Percentiles rank a stretch among this genome's conserved stretches.
Conservation (phyloP, 306 rosid genomes). For the Cajanus cajan region DNA sequence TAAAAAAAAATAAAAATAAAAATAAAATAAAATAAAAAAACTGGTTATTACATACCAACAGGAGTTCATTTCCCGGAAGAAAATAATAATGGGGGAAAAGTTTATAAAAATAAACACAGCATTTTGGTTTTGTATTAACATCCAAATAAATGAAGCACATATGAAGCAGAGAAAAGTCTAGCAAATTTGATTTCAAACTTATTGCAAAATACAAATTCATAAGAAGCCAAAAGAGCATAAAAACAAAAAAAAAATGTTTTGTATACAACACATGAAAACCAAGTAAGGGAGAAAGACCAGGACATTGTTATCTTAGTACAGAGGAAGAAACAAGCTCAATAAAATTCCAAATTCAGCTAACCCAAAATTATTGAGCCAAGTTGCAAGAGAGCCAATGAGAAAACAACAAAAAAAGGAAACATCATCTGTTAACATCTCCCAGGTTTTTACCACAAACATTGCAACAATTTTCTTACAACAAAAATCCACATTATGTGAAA, state of each 20-base stretch:
- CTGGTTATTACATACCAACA: neutral
- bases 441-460: constrained; percentile 11
- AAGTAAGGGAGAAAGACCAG: neutral
- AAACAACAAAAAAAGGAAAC: constrained; percentile 12
- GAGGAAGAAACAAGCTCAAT: neutral
- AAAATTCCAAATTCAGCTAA: constrained; percentile 26
- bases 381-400: constrained; percentile 9
- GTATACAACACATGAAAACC: constrained; percentile 10
- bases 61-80: neutral
- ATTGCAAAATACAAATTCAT: constrained; percentile 9
- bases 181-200: constrained; percentile 18
- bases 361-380: constrained; percentile 6
- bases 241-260: constrained; percentile 3
- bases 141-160: constrained; percentile 22
- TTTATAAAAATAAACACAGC: neutral
- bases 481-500: neutral
- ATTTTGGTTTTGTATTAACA: constrained; percentile 33
- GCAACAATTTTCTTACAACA: neutral
- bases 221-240: constrained; percentile 14
- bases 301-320: neutral
- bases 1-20: too few relatives aligned
- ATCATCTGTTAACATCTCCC: constrained; percentile 9
- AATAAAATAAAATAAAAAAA: too few relatives aligned
- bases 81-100: neutral
- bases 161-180: constrained; percentile 2